Conservation (phyloP, 2,329 filamentous ascomycete genomes). For the Colletotrichum cuscutae region DNA sequence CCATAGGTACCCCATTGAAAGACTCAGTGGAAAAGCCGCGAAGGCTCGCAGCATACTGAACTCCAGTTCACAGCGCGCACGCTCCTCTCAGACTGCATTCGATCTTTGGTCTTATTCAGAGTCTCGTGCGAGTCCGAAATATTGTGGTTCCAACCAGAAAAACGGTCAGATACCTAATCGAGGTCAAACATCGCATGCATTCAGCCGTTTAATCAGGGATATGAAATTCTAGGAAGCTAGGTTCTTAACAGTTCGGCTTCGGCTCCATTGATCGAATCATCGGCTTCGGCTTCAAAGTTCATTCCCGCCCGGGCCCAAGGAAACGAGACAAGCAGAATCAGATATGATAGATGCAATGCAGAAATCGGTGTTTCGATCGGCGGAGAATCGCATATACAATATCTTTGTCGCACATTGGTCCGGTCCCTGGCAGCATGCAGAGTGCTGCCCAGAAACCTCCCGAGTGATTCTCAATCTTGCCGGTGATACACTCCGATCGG, state of each 20-base stretch:
- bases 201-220: not conserved
- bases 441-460: not conserved
- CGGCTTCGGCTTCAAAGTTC: not conserved
- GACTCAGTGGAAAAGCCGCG: too few species aligned
- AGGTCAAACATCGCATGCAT: not conserved
- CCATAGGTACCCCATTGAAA: too few species aligned
- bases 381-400: not conserved
- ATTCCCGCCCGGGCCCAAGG: not conserved
- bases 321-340: not conserved
- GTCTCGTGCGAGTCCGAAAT: not conserved
- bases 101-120: not conserved
- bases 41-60: too few species aligned
- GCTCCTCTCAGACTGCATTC: too few species aligned
- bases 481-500: not conserved
- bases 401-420: not conserved
- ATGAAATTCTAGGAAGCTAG: not conserved
- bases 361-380: not conserved
- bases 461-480: not conserved
- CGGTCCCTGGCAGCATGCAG: not conserved
- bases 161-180: not conserved
- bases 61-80: too few species aligned
- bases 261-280: not conserved
- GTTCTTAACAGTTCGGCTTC: not conserved
- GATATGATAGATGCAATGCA: not conserved
- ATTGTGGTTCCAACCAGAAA: not conserved